Base-by-base conservation (phyloP, 352 stramenopile genomes). In the Globisporangium perplexum region DNA sequence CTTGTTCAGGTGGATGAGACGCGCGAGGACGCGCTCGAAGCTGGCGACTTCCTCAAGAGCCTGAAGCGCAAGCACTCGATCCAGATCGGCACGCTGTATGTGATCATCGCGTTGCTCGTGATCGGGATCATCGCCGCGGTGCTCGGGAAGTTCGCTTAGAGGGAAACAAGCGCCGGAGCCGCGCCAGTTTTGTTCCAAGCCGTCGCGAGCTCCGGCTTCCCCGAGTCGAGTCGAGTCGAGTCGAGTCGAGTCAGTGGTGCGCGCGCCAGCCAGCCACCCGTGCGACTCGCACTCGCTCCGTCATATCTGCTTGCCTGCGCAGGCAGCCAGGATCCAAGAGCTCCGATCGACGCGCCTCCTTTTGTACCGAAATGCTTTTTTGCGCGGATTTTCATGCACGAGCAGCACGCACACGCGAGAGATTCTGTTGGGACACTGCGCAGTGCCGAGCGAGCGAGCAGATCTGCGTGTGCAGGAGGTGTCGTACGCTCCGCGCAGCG, bases 51-150 rank as follows among this genome's bases (percentile, higher is more conserved):
- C 62, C 52, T 93, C 18, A 74, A 72, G 56, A 93, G 83, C 45
- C 77, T 91, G 44, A 79, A 83, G 66, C 86, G 76, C 58, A 93
- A 93, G 66, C 82, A 81, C 60, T 65, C 71, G 28, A 71, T 68
- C 44, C 76, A 88, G 65, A 88, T 93, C 64, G n/a, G 76, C 30
- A 52, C 77, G 36, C 64, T 93, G n/a, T 91, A 90, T 65, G 59
- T 84, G 47, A 62, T 90, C 55, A 85, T 93, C 51, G 52, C 80
- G 20, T 65, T 73, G 10, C 69, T 93, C 42, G 57, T 75, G 38
- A 63, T 83, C 11, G 68, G 77, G 50, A 91, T 90, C 65, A 72
- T 90, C 63, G 84, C 72, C 69, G 66, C 61, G 50, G 59, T 75
- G 44, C 74, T 89, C 58, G 58, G 54, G 52, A 88, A 76, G 47